Percentiles rank a stretch among this genome's conserved stretches.
These are phyloP conservation scores for Candida sanyaensis DNA, from an alignment of 1,139 yeast genomes.

Conservation along the genomic window DNA sequence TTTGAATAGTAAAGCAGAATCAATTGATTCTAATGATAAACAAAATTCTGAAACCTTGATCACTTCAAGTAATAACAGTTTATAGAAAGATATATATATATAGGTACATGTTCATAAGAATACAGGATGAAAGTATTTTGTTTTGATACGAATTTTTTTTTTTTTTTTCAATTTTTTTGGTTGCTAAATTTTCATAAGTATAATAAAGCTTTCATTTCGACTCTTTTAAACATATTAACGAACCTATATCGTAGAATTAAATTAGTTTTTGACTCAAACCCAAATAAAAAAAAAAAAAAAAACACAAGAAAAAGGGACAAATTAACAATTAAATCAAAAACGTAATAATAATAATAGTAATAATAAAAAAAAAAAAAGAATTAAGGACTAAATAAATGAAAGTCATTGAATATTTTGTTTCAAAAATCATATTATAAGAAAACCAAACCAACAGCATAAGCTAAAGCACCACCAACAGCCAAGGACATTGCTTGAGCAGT, in stretches of 20 bases:
- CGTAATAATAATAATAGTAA: too few relatives aligned
- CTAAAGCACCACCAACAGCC: constrained; percentile 12
- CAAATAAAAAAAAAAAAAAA: constrained; percentile 1
- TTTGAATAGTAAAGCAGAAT: constrained; percentile 13
- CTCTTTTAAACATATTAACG: constrained; percentile 1
- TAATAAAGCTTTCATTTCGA: background rate
- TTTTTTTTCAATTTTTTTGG: too few relatives aligned
- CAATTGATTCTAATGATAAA: constrained; percentile 13
- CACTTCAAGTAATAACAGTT: constrained; percentile 8
- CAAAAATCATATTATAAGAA: constrained; percentile 2
- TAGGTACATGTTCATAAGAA: background rate
- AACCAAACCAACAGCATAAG: constrained; percentile 9
- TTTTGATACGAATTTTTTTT: too few relatives aligned
- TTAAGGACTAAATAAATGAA: background rate
- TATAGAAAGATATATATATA: constrained; percentile 8
- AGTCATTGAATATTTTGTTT: too few relatives aligned
- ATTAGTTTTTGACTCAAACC: background rate
- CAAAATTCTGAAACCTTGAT: constrained; percentile 3
- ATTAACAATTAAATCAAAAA: background rate
- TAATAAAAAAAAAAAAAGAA: background rate
- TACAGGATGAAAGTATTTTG: background rate
- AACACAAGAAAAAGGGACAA: background rate
- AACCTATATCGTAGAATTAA: constrained; percentile 1
- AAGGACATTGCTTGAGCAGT: constrained; percentile 10
- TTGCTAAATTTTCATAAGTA: background rate